phyloP scores from a whole-genome alignment of 2,329 filamentous ascomycete species.

The Fusarium xyrophilum region DNA sequence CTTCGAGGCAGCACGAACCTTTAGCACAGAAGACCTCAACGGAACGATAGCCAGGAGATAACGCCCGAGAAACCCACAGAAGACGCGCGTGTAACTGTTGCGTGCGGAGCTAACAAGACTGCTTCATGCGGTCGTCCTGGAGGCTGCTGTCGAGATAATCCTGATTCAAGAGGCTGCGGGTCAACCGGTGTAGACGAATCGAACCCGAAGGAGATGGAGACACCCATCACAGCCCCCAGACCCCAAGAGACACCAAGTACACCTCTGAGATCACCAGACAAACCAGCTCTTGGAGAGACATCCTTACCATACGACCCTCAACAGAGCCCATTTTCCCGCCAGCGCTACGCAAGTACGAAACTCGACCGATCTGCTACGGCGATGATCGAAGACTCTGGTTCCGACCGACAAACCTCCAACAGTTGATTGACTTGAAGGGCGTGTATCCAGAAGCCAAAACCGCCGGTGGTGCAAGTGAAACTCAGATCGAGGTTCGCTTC shows the following conservation, averaged over 20 bases:
- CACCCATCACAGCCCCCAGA: background rate
- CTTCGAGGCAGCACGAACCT: background rate
- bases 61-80: background rate
- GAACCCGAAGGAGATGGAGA: background rate
- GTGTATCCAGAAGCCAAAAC: background rate
- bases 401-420: background rate
- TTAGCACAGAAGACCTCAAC: slow-evolving; percentile 1
- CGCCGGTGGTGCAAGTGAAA: background rate
- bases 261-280: background rate
- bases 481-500: slow-evolving; percentile 1
- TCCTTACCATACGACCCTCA: background rate
- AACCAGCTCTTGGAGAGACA: background rate
- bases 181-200: background rate
- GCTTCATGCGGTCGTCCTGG: background rate
- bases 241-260: background rate
- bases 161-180: background rate
- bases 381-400: background rate
- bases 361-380: background rate
- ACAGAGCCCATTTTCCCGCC: background rate
- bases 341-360: background rate
- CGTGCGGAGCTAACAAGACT: background rate
- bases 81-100: background rate
- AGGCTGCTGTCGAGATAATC: background rate
- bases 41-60: background rate
- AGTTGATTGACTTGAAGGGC: background rate